A percentile compares a stretch with the other conserved stretches of the same genome.
Conservation (phyloP, 2,329 filamentous ascomycete species). For the Trichoderma semiorbis region DNA sequence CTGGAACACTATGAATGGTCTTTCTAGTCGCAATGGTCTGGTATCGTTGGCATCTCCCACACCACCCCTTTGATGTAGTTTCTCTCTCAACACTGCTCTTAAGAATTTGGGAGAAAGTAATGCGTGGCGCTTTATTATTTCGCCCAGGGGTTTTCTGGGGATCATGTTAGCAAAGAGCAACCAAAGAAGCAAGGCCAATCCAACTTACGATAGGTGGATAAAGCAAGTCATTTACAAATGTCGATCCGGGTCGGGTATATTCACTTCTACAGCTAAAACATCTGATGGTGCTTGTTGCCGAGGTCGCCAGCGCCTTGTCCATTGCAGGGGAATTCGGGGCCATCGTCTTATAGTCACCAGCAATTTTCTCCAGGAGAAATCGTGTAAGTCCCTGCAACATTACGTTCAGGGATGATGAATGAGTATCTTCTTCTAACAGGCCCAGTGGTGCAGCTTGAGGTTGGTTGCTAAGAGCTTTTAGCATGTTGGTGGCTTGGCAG, state of each 20-base stretch:
- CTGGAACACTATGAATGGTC: constrained; percentile 75
- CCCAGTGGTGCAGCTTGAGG: constrained; percentile 74
- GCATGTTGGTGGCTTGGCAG: constrained; percentile 91
- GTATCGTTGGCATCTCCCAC: constrained; percentile 84
- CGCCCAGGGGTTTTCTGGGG: constrained; percentile 46
- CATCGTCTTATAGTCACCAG: constrained; percentile 70
- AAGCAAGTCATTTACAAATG: constrained; percentile 79
- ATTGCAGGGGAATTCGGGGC: constrained; percentile 59
- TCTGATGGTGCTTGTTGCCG: constrained; percentile 68
- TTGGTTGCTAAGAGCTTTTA: constrained; percentile 83
- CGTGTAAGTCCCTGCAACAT: constrained; percentile 85
- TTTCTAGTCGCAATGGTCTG: constrained; percentile 83
- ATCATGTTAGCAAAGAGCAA: not conserved
- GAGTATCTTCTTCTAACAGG: constrained; percentile 78
- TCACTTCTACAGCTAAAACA: constrained; percentile 88
- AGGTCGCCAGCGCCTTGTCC: constrained; percentile 69
- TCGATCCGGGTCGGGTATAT: constrained; percentile 72
- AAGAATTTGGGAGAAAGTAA: constrained; percentile 84
- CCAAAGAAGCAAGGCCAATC: too few species aligned
- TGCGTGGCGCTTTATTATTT: constrained; percentile 50
- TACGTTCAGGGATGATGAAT: constrained; percentile 67
- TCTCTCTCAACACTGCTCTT: constrained; percentile 90
- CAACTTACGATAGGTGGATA: constrained; percentile 57
- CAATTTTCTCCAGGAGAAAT: constrained; percentile 80
- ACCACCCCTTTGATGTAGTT: constrained; percentile 88